Conservation (phyloP, 306 rosid genomes). For the Cyamopsis tetragonoloba region DNA sequence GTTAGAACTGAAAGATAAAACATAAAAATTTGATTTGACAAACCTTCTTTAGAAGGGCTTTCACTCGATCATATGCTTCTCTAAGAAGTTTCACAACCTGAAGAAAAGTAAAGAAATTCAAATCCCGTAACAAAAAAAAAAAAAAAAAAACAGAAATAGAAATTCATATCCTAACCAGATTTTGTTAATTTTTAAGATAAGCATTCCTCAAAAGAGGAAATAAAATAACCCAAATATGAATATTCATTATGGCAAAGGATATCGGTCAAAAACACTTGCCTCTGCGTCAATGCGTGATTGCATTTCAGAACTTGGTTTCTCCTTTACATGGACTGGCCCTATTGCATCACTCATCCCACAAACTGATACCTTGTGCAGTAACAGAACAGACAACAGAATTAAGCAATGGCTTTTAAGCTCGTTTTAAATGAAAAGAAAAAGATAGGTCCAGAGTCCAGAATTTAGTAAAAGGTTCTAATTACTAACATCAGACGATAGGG, state of each 20-base stretch:
- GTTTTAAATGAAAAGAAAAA: neutral
- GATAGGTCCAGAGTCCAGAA: neutral
- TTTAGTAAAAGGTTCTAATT: neutral
- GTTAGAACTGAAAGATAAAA: neutral
- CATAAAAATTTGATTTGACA: neutral
- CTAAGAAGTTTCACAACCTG: conserved; percentile 83
- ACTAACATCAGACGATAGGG: neutral
- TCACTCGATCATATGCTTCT: conserved; percentile 87
- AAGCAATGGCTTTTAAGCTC: neutral
- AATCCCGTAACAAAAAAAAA: too few species aligned
- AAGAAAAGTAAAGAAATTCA: conserved; percentile 17
- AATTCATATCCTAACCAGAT: neutral
- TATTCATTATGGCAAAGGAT: neutral
- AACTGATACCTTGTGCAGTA: conserved; percentile 51
- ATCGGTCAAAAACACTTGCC: conserved; percentile 40
- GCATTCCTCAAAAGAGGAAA: neutral
- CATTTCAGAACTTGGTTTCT: conserved; percentile 75
- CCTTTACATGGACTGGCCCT: conserved; percentile 80
- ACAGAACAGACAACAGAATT: conserved; percentile 2
- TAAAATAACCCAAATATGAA: conserved; percentile 1
- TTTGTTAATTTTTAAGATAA: neutral
- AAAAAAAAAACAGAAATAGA: too few species aligned
- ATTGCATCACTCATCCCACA: conserved; percentile 84
- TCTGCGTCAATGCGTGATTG: conserved; percentile 85
- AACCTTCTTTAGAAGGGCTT: conserved; percentile 74